Base-by-base conservation (phyloP, 2,329 filamentous ascomycete genomes). In the Tolypocladium sp. region DNA sequence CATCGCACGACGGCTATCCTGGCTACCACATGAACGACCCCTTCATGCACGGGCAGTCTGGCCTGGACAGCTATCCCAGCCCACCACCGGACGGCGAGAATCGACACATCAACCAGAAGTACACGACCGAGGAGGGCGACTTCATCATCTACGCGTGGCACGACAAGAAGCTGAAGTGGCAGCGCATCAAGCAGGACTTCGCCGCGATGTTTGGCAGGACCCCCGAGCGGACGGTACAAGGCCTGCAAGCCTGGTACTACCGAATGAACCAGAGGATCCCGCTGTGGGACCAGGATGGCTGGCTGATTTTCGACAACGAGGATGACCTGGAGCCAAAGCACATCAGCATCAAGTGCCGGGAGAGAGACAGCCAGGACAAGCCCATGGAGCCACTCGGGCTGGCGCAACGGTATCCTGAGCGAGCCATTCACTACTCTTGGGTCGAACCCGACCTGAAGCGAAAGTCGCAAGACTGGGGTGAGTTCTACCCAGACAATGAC, bases 401-500 rank as follows among this genome's bases (percentile, higher is more conserved):
- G 13, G 73, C 70, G 0, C 73, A 75, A 57, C 71, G 79, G n/a
- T 80, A 76, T 59, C 79, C 79, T 2, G 78, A 80, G 59, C 72
- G 76, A 30, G 77, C 77, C 8, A 68, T 80, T 42, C 67, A 71
- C 41, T 81, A 80, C 63, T 57, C 66, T 5, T 81, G 78, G 78
- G 75, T 80, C 17, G 69, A 74, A 9, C 57, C 67, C 2, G 71
- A 75, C 54, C 63, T 75, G 56, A 76, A 76, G 63, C 60, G 64
- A 52, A 69, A 71, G 42, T 73, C 75, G 9, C 68, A 69, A 58
- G 68, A 74, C 58, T 72, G 76, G 65, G 72, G 77, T 79, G 68
- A 68, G 77, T 76, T 33, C 27, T 10, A 10, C 17, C 27, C 33
- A 22, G 25, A 37, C 25, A 33, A 55, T 35, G 27, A 38, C 37